Evolutionary conservation across 1,284 basidiomycete species (phyloP).

Genomic region (Cryptococcus hybrid): DNA sequence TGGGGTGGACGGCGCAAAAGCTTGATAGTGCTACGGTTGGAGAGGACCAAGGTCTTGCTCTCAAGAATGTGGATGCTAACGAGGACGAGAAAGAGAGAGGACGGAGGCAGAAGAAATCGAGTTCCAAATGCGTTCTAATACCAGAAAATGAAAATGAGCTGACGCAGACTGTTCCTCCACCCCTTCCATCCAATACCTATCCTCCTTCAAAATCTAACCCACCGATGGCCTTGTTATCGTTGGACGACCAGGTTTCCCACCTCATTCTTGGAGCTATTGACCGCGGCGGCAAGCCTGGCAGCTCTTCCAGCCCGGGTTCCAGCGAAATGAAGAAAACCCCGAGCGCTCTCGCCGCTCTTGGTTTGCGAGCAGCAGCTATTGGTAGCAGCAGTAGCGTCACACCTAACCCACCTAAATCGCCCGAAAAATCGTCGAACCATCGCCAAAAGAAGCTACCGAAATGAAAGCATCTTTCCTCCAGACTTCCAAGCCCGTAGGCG

Average conservation of each 20-base stretch:
- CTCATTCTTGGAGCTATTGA: slow-evolving; percentile 39
- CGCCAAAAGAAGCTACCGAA: background rate
- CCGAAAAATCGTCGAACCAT: slow-evolving; percentile 1
- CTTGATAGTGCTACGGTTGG: background rate
- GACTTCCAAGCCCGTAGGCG: slow-evolving; percentile 33
- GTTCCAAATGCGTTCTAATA: background rate
- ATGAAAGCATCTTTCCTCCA: slow-evolving; percentile 22
- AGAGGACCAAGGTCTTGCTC: background rate
- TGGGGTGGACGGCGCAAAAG: background rate
- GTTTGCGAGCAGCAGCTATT: slow-evolving; percentile 29
- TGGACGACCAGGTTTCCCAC: slow-evolving; percentile 24
- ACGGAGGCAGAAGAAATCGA: slow-evolving; percentile 4
- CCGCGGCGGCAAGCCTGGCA: slow-evolving; percentile 12
- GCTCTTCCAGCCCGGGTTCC: slow-evolving; percentile 8
- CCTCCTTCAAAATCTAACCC: background rate
- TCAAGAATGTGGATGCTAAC: background rate
- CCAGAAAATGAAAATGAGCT: slow-evolving; percentile 5
- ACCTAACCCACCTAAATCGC: slow-evolving; percentile 7
- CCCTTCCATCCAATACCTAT: slow-evolving; percentile 7
- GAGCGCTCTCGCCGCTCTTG: slow-evolving; percentile 39
- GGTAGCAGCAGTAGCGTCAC: slow-evolving; percentile 15
- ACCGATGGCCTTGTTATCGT: background rate
- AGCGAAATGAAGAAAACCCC: slow-evolving; percentile 17
- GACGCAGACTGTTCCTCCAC: slow-evolving; percentile 7
- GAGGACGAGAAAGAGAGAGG: slow-evolving; percentile 6